These are phyloP conservation scores for Tylopilus balloui DNA, from an alignment of 768 basidiomycete species.

Conservation along the genomic window DNA sequence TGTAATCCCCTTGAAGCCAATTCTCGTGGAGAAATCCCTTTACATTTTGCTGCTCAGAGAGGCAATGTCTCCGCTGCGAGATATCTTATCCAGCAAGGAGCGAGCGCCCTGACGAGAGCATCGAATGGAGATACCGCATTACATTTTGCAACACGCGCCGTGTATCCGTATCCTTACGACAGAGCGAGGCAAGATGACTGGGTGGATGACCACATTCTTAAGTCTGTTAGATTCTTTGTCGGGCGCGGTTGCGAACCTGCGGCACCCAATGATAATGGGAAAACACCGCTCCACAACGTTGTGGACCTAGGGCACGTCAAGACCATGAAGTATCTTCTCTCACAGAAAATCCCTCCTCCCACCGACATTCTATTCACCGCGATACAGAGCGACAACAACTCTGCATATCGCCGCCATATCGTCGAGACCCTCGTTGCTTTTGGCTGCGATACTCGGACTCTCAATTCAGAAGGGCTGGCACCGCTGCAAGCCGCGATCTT, in stretches of 20 bases:
- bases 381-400: neutral
- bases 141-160: neutral
- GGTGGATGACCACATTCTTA: neutral
- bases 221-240: neutral
- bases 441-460: neutral
- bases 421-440: neutral
- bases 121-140: neutral
- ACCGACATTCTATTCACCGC: neutral
- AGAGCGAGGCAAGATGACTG: too few species aligned
- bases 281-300: neutral
- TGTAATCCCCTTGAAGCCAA: conserved; percentile 1
- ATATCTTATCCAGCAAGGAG: conserved; percentile 1
- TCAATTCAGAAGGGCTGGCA: neutral
- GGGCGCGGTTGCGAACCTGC: neutral
- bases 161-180: neutral
- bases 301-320: neutral
- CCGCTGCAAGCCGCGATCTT: neutral
- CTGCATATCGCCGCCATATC: neutral
- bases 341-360: neutral
- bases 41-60: neutral
- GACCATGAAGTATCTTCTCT: neutral
- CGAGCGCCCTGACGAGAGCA: neutral
- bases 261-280: neutral
- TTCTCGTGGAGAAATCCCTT: neutral
- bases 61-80: neutral